Evolutionary conservation across 495 filamentous ascomycete genomes (phyloP).

Genomic region (Daldinia concentrica): DNA sequence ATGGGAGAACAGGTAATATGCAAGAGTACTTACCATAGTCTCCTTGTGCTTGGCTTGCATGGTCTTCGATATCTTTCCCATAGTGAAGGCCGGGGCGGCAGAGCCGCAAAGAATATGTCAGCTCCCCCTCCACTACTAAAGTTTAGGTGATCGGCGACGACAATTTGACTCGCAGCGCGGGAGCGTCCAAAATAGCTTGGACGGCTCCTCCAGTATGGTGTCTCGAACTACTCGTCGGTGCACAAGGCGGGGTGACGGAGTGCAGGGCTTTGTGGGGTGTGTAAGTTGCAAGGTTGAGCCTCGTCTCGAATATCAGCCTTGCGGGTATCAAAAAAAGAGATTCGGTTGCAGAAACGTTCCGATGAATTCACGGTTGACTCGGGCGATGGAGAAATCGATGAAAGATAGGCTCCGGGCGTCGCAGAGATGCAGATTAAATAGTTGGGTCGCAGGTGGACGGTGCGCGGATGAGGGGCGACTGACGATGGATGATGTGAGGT

Average conservation of each 20-base stretch:
- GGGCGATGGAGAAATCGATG: conserved; percentile 7
- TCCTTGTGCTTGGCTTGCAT: conserved; percentile 92
- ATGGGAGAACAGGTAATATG: conserved; percentile 35
- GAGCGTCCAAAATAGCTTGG: conserved; percentile 46
- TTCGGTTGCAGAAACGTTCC: conserved; percentile 24
- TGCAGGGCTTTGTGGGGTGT: conserved; percentile 4
- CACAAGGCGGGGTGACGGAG: conserved; percentile 28
- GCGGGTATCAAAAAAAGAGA: conserved; percentile 33
- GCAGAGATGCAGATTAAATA: conserved; percentile 5
- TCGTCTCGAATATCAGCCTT: conserved; percentile 46
- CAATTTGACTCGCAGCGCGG: conserved; percentile 48
- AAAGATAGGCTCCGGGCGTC: conserved; percentile 8
- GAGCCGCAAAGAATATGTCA: conserved; percentile 58
- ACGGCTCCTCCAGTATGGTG: conserved; percentile 38
- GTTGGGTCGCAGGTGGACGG: conserved; percentile 20
- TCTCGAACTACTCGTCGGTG: conserved; percentile 23
- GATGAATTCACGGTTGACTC: conserved; percentile 10
- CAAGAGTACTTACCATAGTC: conserved; percentile 76
- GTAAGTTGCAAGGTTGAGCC: conserved; percentile 31
- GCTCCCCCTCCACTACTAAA: conserved; percentile 61
- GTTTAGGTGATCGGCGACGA: conserved; percentile 48
- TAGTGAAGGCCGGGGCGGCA: conserved; percentile 65
- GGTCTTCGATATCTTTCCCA: conserved; percentile 98
- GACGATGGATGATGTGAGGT: conserved; percentile 37
- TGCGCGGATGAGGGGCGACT: conserved; percentile 31